These are phyloP conservation scores for Neurospora sp. DNA, from an alignment of 495 filamentous ascomycete genomes.

Conservation along the genomic window DNA sequence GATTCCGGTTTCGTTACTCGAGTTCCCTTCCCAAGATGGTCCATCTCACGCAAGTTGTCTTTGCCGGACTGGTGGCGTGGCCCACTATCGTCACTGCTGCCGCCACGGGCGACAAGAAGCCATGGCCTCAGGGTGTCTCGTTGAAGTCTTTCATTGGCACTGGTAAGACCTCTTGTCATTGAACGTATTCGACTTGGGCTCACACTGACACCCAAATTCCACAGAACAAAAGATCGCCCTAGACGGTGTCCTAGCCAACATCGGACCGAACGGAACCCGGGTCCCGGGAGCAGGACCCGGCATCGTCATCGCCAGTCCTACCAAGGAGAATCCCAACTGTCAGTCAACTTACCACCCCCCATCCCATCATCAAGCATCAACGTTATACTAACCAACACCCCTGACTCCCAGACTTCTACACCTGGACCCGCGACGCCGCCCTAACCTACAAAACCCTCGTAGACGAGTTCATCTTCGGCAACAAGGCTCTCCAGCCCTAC, in stretches of 20 bases:
- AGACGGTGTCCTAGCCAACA: slow-evolving; percentile 44
- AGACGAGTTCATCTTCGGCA: slow-evolving; percentile 46
- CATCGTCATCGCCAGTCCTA: slow-evolving; percentile 51
- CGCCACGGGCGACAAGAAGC: neutral
- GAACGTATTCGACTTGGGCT: neutral
- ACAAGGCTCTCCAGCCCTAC: slow-evolving; percentile 31
- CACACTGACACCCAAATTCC: neutral
- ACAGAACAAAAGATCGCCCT: slow-evolving; percentile 39
- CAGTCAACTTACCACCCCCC: neutral
- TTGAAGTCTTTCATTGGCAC: slow-evolving; percentile 42
- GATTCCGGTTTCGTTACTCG: neutral
- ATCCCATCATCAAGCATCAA: neutral
- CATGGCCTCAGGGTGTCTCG: slow-evolving; percentile 9
- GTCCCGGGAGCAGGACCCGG: slow-evolving; percentile 37
- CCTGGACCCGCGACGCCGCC: slow-evolving; percentile 59
- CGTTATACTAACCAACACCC: neutral
- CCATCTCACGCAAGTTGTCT: neutral
- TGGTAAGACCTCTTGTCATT: neutral
- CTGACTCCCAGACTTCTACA: slow-evolving; percentile 38
- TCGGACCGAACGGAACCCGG: slow-evolving; percentile 31
- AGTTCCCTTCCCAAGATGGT: neutral
- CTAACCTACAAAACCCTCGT: slow-evolving; percentile 49
- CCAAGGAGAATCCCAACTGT: slow-evolving; percentile 46
- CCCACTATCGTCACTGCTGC: neutral
- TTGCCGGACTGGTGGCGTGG: neutral